Conservation (phyloP, 305 asterid genomes). For the Solanum hybrid region DNA sequence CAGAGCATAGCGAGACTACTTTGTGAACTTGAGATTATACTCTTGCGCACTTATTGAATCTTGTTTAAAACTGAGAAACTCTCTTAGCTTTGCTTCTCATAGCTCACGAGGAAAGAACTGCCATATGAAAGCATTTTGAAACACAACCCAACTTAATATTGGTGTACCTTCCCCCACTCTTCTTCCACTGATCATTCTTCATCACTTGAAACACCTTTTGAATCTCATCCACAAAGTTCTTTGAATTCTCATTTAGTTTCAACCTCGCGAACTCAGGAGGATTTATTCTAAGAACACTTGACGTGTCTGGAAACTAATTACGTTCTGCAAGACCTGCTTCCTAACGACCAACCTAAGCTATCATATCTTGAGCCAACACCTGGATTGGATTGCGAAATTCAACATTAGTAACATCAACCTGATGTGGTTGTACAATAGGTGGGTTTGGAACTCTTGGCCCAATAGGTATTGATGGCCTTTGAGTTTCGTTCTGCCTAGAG, state of each 20-base stretch:
- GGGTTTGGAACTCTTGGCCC: not conserved
- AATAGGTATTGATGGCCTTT: not conserved
- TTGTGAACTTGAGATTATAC: not conserved
- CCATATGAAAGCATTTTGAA: not conserved
- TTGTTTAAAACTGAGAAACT: not conserved
- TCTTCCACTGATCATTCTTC: not conserved
- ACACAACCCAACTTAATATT: not conserved
- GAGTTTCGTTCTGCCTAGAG: not conserved
- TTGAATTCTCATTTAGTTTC: not conserved
- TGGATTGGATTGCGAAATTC: not conserved
- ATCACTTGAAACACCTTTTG: not conserved
- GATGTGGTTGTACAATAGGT: not conserved
- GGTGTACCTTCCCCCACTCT: not conserved
- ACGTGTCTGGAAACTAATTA: not conserved
- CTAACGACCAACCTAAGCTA: not conserved
- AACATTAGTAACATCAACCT: not conserved
- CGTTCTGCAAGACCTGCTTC: not conserved
- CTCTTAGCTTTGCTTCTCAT: not conserved
- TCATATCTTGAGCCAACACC: not conserved
- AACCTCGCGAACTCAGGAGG: not conserved
- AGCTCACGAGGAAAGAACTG: not conserved
- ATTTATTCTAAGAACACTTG: not conserved
- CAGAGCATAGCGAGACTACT: not conserved
- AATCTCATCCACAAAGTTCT: not conserved
- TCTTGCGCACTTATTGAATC: not conserved